Conservation (phyloP, 805 yeast species). For the Candida bentonensis region DNA sequence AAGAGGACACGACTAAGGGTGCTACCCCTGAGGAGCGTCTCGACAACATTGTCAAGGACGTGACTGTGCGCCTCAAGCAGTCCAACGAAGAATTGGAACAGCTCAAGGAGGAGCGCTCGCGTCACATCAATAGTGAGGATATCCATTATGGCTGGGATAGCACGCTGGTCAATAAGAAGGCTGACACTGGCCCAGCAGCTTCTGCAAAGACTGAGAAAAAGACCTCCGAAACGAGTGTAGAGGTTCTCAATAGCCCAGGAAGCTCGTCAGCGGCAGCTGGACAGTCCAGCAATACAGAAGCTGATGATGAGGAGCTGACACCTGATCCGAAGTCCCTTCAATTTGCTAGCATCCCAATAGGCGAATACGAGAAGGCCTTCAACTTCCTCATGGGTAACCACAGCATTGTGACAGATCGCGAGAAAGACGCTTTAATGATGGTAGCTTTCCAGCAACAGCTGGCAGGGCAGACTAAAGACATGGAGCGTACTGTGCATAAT, state of each 20-base stretch:
- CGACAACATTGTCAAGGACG: conserved; percentile 30
- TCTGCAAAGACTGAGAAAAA: conserved; percentile 17
- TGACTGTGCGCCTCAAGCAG: conserved; percentile 48
- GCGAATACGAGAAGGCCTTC: conserved; percentile 36
- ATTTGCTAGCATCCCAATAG: conserved; percentile 44
- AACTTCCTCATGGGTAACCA: conserved; percentile 40
- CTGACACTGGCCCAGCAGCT: conserved; percentile 18
- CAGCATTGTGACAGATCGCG: conserved; percentile 61
- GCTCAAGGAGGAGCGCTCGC: conserved; percentile 53
- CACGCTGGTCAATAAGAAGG: conserved; percentile 57
- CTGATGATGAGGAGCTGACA: conserved; percentile 25
- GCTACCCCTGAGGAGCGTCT: conserved; percentile 20
- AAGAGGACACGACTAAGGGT: conserved; percentile 57
- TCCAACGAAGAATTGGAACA: conserved; percentile 54
- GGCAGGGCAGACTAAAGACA: conserved; percentile 36
- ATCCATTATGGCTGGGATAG: conserved; percentile 85
- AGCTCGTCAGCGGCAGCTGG: conserved; percentile 2
- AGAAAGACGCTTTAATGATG: conserved; percentile 87
- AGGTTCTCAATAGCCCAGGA: conserved; percentile 21
- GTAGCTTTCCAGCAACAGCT: conserved; percentile 77
- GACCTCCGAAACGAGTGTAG: conserved; percentile 18
- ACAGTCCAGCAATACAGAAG: conserved; percentile 7
- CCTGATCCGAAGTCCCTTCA: conserved; percentile 41
- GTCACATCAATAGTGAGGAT: conserved; percentile 80
- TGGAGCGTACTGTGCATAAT: conserved; percentile 63